Conservation (phyloP, 78 protist species). For the Speleostelium caveatum region DNA sequence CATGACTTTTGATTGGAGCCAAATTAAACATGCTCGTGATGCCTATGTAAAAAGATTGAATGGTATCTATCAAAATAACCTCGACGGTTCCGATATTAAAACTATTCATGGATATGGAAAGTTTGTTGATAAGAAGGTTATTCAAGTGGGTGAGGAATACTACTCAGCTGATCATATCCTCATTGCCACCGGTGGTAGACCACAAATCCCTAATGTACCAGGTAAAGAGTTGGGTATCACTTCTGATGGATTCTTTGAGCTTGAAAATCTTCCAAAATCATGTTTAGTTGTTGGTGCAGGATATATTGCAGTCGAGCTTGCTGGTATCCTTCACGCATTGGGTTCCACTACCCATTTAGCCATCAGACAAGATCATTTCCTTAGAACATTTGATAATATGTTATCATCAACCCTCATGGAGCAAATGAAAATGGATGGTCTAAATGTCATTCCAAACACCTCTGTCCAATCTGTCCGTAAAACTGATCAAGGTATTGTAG, state of each 20-base stretch:
- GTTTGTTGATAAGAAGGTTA: constrained; percentile 76
- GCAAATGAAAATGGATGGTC: constrained; percentile 78
- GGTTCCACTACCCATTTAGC: constrained; percentile 74
- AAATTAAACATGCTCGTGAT: constrained; percentile 77
- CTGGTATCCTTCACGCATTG: constrained; percentile 85
- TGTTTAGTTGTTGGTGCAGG: constrained; percentile 84
- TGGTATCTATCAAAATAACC: constrained; percentile 86
- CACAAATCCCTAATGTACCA: constrained; percentile 82
- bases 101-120: constrained; percentile 80
- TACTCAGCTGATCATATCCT: constrained; percentile 87
- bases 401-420: constrained; percentile 33
- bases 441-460: constrained; percentile 21
- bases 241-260: constrained; percentile 88
- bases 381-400: constrained; percentile 88
- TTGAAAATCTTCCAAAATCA: constrained; percentile 79
- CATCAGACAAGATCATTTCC: constrained; percentile 78
- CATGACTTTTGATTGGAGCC: constrained; percentile 61
- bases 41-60: constrained; percentile 89
- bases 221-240: constrained; percentile 86
- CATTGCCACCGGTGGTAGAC: constrained; percentile 91
- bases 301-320: constrained; percentile 94
- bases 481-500: constrained; percentile 20
- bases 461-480: constrained; percentile 11
- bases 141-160: constrained; percentile 58
- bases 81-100: constrained; percentile 35